Evolutionary conservation across 108 stramenopile species (phyloP).

Genomic region (Pseudonitzschia multistriata): DNA sequence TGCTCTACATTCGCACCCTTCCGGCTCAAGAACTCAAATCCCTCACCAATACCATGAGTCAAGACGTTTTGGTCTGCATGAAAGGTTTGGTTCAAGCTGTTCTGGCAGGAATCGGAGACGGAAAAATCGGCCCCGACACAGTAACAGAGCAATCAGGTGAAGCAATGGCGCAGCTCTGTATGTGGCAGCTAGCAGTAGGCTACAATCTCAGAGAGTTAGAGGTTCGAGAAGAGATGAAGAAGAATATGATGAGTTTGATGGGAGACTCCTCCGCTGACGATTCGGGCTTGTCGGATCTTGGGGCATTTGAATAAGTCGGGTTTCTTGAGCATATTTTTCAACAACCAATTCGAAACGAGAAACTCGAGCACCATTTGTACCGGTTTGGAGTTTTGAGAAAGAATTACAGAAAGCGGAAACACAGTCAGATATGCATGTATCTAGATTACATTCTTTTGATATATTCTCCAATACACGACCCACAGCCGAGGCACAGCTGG

Average conservation of each 20-base stretch:
- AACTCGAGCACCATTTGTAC: too few relatives aligned
- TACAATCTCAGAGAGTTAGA: conserved; percentile 93
- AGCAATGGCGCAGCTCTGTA: conserved; percentile 94
- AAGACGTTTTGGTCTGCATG: conserved; percentile 94
- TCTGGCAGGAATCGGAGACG: conserved; percentile 67
- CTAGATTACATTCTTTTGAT: too few relatives aligned
- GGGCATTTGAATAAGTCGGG: conserved; percentile 25
- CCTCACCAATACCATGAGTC: conserved; percentile 83
- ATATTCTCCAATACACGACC: too few relatives aligned
- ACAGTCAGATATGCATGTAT: too few relatives aligned
- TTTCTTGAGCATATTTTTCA: too few relatives aligned
- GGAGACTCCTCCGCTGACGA: conserved; percentile 14
- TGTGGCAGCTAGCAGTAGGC: conserved; percentile 97
- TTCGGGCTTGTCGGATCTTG: conserved; percentile 28
- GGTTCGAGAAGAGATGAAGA: conserved; percentile 83
- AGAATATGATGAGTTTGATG: conserved; percentile 8
- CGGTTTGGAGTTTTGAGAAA: too few relatives aligned
- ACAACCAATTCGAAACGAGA: too few relatives aligned
- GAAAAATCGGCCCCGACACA: conserved; percentile 67
- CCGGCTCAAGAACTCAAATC: conserved; percentile 75
- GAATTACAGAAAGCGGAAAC: too few relatives aligned
- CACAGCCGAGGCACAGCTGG: too few relatives aligned
- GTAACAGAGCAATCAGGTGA: conserved; percentile 90
- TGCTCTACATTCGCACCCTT: conserved; percentile 90
- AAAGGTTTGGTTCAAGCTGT: conserved; percentile 88